Evolutionary conservation across 768 basidiomycete species (phyloP).

Genomic region (Tulasnella sp.): DNA sequence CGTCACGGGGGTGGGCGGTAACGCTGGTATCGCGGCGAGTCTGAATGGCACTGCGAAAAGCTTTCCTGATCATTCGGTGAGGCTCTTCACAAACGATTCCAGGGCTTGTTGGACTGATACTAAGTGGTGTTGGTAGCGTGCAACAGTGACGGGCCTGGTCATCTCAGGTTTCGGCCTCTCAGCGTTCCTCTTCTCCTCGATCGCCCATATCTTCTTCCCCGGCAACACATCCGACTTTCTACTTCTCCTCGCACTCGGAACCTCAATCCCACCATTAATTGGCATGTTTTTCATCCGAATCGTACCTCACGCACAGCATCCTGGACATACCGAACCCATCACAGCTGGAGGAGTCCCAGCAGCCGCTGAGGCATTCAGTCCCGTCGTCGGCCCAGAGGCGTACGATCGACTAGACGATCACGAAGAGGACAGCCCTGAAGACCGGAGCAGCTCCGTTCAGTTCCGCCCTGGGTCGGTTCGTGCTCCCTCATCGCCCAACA

Average conservation of each 20-base stretch:
- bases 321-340: background rate
- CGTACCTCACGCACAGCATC: constrained; percentile 36
- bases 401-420: constrained; percentile 10
- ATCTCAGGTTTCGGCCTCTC: constrained; percentile 84
- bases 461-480: background rate
- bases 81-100: constrained; percentile 21
- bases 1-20: constrained; percentile 68
- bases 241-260: constrained; percentile 63
- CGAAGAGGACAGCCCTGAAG: constrained; percentile 6
- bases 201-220: constrained; percentile 59
- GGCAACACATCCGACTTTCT: constrained; percentile 73
- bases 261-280: constrained; percentile 66
- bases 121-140: constrained; percentile 37
- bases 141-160: constrained; percentile 63
- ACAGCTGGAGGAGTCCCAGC: background rate
- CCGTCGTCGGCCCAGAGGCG: background rate
- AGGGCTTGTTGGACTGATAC: background rate
- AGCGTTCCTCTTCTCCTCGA: constrained; percentile 76
- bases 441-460: background rate
- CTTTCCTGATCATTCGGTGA: constrained; percentile 58
- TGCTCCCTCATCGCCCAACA: background rate
- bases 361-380: constrained; percentile 22
- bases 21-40: constrained; percentile 54
- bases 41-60: constrained; percentile 77
- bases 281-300: constrained; percentile 63